Conservation (phyloP, 164 flowering plant genomes). For the Berberis thunbergii region DNA sequence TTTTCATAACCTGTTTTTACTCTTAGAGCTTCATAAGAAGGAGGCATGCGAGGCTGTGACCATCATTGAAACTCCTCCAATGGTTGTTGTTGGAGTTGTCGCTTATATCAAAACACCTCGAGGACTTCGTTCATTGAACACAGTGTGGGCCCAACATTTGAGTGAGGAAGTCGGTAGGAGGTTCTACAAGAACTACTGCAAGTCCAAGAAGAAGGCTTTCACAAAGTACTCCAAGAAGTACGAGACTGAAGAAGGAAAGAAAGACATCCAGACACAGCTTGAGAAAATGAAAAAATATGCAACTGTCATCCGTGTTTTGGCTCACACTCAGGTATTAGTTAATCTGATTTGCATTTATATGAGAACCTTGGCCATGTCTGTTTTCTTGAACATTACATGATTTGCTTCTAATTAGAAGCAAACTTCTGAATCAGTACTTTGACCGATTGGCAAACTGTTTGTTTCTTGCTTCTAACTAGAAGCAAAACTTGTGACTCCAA, state of each 20-base stretch:
- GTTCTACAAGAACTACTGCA: conserved; percentile 86
- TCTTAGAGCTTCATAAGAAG: conserved; percentile 80
- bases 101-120: conserved; percentile 83
- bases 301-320: conserved; percentile 67
- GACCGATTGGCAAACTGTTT: too few species aligned
- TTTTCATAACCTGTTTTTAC: not conserved
- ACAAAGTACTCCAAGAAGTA: conserved; percentile 67
- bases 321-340: conserved; percentile 70
- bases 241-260: conserved; percentile 69
- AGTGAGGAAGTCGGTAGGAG: conserved; percentile 75
- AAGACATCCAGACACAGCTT: conserved; percentile 48
- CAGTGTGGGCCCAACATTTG: conserved; percentile 87
- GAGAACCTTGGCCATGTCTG: not conserved
- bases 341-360: not conserved
- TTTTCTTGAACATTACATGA: not conserved
- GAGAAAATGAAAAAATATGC: conserved; percentile 75
- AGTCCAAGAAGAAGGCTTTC: conserved; percentile 92
- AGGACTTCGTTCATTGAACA: conserved; percentile 70
- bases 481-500: too few species aligned
- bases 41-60: conserved; percentile 90
- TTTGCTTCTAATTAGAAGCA: too few species aligned
- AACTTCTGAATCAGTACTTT: too few species aligned
- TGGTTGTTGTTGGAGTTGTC: conserved; percentile 81
- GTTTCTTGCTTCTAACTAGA: too few species aligned
- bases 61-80: conserved; percentile 71